A percentile compares a stretch with the other conserved stretches of the same genome.
These are phyloP conservation scores for Blastobotrys indianensis DNA, from an alignment of 1,139 yeast species.

Conservation along the genomic window DNA sequence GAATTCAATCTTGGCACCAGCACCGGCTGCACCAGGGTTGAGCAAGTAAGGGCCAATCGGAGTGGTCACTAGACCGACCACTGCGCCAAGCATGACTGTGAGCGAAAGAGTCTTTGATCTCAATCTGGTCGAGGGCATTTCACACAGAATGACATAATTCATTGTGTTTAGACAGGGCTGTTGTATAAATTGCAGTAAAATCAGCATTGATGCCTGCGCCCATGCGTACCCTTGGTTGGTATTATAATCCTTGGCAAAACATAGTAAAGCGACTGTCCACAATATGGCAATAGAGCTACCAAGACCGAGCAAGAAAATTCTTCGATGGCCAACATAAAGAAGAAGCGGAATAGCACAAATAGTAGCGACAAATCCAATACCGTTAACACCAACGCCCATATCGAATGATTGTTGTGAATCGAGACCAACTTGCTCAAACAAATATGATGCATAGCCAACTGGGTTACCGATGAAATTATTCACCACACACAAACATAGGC, in stretches of 20 bases:
- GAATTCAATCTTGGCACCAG: slow-evolving; percentile 54
- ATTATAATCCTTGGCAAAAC: no score
- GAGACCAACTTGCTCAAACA: slow-evolving; percentile 21
- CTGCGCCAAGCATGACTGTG: slow-evolving; percentile 43
- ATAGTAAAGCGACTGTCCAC: no score
- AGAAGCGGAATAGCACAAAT: slow-evolving; percentile 11
- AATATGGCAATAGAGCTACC: no score
- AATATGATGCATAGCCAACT: slow-evolving; percentile 23
- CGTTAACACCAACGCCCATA: slow-evolving; percentile 22
- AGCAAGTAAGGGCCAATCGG: slow-evolving; percentile 52
- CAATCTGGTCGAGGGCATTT: slow-evolving; percentile 48
- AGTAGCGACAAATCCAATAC: slow-evolving; percentile 18
- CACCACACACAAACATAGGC: slow-evolving; percentile 21
- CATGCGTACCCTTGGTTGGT: no score
- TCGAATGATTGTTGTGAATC: slow-evolving; percentile 25
- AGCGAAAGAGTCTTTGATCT: slow-evolving; percentile 51
- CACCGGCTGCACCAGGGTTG: slow-evolving; percentile 49
- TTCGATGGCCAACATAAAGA: slow-evolving; percentile 41
- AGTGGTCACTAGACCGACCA: slow-evolving; percentile 37
- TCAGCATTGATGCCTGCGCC: no score
- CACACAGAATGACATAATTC: slow-evolving; percentile 28
- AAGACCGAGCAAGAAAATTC: slow-evolving; percentile 43
- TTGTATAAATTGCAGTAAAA: no score
- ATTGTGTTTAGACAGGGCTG: no score
- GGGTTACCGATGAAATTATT: slow-evolving; percentile 21